phyloP scores from a whole-genome alignment of 306 rosid species.

The Malus domestica region DNA sequence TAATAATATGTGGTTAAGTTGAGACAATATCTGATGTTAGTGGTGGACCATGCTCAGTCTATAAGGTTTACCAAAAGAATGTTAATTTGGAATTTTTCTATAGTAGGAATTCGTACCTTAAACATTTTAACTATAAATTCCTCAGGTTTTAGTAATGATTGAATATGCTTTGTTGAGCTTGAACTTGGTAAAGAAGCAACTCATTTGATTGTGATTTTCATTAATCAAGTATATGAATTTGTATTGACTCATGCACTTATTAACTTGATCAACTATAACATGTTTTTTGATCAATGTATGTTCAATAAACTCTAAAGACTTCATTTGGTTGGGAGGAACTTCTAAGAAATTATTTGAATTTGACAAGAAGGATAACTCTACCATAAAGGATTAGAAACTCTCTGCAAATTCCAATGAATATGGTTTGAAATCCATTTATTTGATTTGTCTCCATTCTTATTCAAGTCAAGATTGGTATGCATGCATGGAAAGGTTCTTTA shows the following conservation, averaged over 20 bases:
- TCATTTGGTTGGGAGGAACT: neutral
- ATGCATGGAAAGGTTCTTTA: too few relatives aligned
- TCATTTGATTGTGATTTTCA: neutral
- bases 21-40: too few relatives aligned
- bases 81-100: neutral
- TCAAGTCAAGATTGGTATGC: too few relatives aligned
- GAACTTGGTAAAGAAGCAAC: neutral
- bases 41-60: too few relatives aligned
- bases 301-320: neutral
- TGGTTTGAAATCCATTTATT: neutral
- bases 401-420: neutral
- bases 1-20: too few relatives aligned
- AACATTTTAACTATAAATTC: neutral
- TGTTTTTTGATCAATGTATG: neutral
- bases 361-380: neutral
- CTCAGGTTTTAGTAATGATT: neutral
- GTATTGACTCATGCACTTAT: neutral
- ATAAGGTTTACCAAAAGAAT: too few relatives aligned
- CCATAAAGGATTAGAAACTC: neutral
- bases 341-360: too few relatives aligned
- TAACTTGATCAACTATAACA: neutral
- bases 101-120: neutral
- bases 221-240: neutral
- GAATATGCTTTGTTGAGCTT: too few relatives aligned
- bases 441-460: neutral